Conservation (phyloP, 2,329 filamentous ascomycete genomes). For the Pseudogymnoascus sp. region DNA sequence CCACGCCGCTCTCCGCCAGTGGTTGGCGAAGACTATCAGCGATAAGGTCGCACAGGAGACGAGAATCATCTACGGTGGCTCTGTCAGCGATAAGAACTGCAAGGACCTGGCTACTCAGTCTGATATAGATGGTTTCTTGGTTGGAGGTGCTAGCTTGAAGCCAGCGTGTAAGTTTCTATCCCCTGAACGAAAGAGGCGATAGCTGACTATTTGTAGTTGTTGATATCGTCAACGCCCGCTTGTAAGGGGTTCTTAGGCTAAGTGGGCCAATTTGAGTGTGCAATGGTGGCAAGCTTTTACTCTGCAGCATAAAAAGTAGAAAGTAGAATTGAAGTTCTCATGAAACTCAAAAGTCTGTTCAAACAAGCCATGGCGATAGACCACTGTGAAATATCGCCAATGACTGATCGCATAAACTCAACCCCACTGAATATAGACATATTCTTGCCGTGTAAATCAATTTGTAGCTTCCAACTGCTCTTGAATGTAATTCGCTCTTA, state of each 20-base stretch:
- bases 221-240: conserved; percentile 59
- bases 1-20: conserved; percentile 83
- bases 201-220: conserved; percentile 39
- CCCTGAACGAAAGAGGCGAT: not conserved
- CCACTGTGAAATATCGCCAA: not conserved
- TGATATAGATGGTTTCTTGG: conserved; percentile 97
- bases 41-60: conserved; percentile 74
- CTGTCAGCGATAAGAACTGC: conserved; percentile 98
- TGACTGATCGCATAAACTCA: not conserved
- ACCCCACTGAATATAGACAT: not conserved
- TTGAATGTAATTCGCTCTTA: conserved; percentile 1
- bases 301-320: conserved; percentile 1
- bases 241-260: conserved; percentile 20
- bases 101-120: conserved; percentile 81
- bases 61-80: conserved; percentile 92
- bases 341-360: conserved; percentile 9
- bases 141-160: conserved; percentile 94
- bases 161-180: conserved; percentile 65
- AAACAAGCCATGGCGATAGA: not conserved
- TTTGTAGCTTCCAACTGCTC: not conserved
- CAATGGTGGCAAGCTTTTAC: conserved; percentile 4
- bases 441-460: not conserved
- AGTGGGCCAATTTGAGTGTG: not conserved
- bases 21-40: conserved; percentile 72
- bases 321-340: conserved; percentile 12